phyloP scores from a whole-genome alignment of 768 basidiomycete species.

The Mycena latifolia region DNA sequence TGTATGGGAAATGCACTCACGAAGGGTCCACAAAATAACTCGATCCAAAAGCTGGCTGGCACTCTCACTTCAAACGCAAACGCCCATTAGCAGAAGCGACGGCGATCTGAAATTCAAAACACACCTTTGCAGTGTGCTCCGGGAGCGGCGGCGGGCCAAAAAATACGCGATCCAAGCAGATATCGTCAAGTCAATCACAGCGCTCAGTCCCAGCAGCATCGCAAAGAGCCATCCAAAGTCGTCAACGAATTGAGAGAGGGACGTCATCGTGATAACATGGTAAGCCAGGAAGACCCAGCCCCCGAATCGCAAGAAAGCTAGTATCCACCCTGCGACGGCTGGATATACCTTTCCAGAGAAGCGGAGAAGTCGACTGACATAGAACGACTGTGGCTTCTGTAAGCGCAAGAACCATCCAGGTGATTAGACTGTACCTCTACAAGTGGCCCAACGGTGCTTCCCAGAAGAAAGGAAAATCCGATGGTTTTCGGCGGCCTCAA shows the following conservation, averaged over 20 bases:
- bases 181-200: conserved; percentile 28
- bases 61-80: conserved; percentile 25
- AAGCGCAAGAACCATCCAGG: background rate
- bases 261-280: conserved; percentile 25
- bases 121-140: conserved; percentile 27
- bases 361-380: conserved; percentile 33
- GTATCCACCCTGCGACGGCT: conserved; percentile 31
- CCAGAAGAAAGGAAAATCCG: conserved; percentile 31
- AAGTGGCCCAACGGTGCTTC: conserved; percentile 29
- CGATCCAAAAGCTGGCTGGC: conserved; percentile 33
- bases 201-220: conserved; percentile 31
- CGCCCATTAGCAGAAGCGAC: background rate
- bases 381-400: conserved; percentile 23
- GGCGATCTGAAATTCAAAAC: background rate
- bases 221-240: conserved; percentile 34
- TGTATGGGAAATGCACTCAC: conserved; percentile 9
- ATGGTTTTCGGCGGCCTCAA: conserved; percentile 30
- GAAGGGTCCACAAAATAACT: conserved; percentile 36
- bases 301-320: conserved; percentile 30
- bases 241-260: conserved; percentile 20
- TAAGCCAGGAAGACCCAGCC: conserved; percentile 35
- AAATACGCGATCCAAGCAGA: conserved; percentile 38
- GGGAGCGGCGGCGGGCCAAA: conserved; percentile 25
- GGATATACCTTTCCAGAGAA: conserved; percentile 32
- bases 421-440: conserved; percentile 13